Evolutionary conservation across 495 filamentous ascomycete species (phyloP).

Genomic region (Penicillium samsonianum): DNA sequence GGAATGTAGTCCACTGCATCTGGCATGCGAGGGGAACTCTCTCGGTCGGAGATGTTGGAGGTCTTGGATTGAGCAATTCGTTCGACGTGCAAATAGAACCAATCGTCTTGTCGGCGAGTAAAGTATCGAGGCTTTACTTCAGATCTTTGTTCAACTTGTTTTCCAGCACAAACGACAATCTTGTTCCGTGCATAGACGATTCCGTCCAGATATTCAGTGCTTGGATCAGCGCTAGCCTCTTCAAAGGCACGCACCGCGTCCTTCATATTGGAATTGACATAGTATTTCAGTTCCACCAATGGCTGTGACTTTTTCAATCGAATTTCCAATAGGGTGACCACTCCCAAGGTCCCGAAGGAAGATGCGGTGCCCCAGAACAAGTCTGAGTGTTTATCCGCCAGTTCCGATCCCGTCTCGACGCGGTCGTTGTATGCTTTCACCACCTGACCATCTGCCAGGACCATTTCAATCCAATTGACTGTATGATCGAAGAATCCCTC

Average conservation of each 20-base stretch:
- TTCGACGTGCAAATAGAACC: constrained; percentile 59
- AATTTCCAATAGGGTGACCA: constrained; percentile 55
- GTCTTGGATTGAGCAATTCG: constrained; percentile 13
- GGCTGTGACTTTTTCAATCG: constrained; percentile 48
- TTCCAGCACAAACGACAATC: constrained; percentile 52
- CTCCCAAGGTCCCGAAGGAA: constrained; percentile 53
- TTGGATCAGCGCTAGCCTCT: constrained; percentile 29
- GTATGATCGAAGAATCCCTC: constrained; percentile 59
- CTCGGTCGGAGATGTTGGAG: background rate
- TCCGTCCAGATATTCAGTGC: constrained; percentile 58
- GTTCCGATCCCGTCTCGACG: background rate
- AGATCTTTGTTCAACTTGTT: constrained; percentile 35
- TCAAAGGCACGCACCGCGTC: constrained; percentile 44
- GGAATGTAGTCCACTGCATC: constrained; percentile 49
- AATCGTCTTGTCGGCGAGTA: constrained; percentile 52
- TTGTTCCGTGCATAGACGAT: constrained; percentile 48
- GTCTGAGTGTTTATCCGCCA: constrained; percentile 41
- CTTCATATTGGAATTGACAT: constrained; percentile 37
- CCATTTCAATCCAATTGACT: constrained; percentile 52
- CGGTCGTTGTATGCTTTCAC: constrained; percentile 32
- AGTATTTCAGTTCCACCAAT: constrained; percentile 53
- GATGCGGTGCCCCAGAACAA: constrained; percentile 56
- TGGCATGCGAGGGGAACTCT: background rate
- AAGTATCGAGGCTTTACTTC: constrained; percentile 38
- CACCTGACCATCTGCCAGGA: constrained; percentile 54